Base-by-base conservation (phyloP, 352 stramenopile species). In the Globisporangium ultimum region DNA sequence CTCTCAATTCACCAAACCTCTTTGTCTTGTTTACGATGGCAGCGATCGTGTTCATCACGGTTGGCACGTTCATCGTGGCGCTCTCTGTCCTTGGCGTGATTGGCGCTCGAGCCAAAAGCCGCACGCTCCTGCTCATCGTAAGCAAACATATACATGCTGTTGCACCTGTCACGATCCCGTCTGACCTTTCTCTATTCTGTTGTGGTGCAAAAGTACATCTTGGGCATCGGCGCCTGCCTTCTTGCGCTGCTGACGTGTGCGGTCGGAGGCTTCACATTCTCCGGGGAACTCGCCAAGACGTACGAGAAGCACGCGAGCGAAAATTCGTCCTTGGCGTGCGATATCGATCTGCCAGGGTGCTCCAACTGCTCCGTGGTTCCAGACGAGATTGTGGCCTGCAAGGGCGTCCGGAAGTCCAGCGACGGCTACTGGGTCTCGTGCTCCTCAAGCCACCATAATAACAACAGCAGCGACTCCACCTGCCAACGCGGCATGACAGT, bases 91-190 rank as follows among this genome's bases (percentile, higher is more conserved):
- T 93, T 52, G 85, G 85, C 7, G 68, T 90, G 55, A 74, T 93
- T 56, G 83, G 79, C 28, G 73, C 83, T 2, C 72, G 76, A 22
- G 64, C 83, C 61, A 95, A 93, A 69, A 93, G 80, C 53, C 70
- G 85, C 56, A 77, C 79, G 14, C 59, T 95, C 43, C 71, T 95
- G 4, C 71, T 95, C 8, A 77, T 91, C 47, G 85, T 95, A 86
- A 54, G 83, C 71, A 45, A 45, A n/a, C 13, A 7, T 14, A 5
- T 46, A 22, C 18, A 13, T 24, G 0, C 2, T 57, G n/a, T 20
- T 17, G 18, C 14, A 12, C 12, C 34, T 41, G 38, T 40, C 8
- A 42, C 15, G 15, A 14, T 20, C 24, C 8, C 4, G 7, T 53
- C 28, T 5, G 18, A 28, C 34, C 21, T 36, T 40, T 36, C 22